Conservation (phyloP, 1,284 basidiomycete genomes). For the Apiotrichum domesticum region DNA sequence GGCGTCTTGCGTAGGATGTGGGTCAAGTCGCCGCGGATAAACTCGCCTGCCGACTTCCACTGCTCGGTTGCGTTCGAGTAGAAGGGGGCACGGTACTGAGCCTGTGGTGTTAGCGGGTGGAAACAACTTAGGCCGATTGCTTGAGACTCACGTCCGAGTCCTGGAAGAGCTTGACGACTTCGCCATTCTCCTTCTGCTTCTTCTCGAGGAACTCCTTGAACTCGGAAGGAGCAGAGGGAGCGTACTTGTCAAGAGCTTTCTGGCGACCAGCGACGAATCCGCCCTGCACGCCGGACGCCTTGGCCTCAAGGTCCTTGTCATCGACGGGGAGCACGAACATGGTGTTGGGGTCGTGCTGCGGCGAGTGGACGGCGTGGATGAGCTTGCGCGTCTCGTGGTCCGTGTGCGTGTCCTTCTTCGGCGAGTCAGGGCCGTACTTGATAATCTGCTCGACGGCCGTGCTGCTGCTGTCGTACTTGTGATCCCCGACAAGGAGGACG, state of each 20-base stretch:
- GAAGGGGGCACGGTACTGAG: conserved; percentile 23
- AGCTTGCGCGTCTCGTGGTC: conserved; percentile 29
- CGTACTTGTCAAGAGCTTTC: conserved; percentile 40
- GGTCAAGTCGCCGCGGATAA: conserved; percentile 35
- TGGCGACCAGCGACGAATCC: conserved; percentile 51
- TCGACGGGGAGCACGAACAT: conserved; percentile 51
- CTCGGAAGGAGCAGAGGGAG: conserved; percentile 48
- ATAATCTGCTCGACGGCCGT: conserved; percentile 53
- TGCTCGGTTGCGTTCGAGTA: conserved; percentile 30
- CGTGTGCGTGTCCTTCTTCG: conserved; percentile 33
- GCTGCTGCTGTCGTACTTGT: conserved; percentile 9
- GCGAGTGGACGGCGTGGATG: conserved; percentile 52
- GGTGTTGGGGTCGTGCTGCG: conserved; percentile 57
- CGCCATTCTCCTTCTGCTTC: conserved; percentile 53
- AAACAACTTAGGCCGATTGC: not conserved
- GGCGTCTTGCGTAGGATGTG: conserved; percentile 33
- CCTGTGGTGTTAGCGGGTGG: conserved; percentile 10
- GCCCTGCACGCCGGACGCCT: conserved; percentile 46
- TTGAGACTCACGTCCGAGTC: conserved; percentile 25
- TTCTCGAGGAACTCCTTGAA: conserved; percentile 55
- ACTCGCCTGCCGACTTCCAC: conserved; percentile 36
- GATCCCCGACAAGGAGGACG: conserved; percentile 47
- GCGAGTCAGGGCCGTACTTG: conserved; percentile 47
- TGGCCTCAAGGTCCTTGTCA: conserved; percentile 54
- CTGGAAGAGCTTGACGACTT: conserved; percentile 45